Base-by-base conservation (phyloP, 1,284 basidiomycete species). In the Erythrobasidium hasegawianum region DNA sequence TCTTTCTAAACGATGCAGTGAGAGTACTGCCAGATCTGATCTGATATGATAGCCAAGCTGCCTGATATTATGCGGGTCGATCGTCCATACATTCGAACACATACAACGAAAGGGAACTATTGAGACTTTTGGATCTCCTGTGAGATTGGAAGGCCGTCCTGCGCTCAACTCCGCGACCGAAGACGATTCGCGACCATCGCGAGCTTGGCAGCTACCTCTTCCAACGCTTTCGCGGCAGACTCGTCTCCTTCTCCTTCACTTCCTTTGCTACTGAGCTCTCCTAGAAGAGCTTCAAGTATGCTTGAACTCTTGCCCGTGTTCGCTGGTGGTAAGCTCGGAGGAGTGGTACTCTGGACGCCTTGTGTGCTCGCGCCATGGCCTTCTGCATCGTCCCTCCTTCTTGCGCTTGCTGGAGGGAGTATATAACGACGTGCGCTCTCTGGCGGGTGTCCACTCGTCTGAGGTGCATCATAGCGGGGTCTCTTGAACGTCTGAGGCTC, bases 221-320 rank as follows among this genome's bases (percentile, higher is more conserved):
- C 43, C 43, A 47, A 24, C 43, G 43, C 43, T 24, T 47, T n/a
- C n/a, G 43, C 43, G 8, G 43, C 43, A n/a, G 43, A 47, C 43
- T 47, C 43, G n/a, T 24, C 43, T 47, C 43, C 22, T n/a, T n/a
- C 43, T n/a, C 43, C 43, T 18, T 24, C 43, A 8, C n/a, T n/a
- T 5, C 43, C 22, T 18, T 47, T 47, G n/a, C 8, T 24, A 47
- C 22, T n/a, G 8, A 47, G 43, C 43, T 47, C 43, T 24, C 43
- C 43, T 18, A 47, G 16, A 24, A 47, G 43, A 5, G 43, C 43
- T n/a, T 47, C 43, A n/a, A 47, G 43, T 47, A 47, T 47, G 14
- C 43, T 47, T 8, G 43, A 14, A 24, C 7, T 24, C 8, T 24
- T 24, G 16, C n/a, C 14, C 16, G 43, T 8, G 43, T 4, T 47